Evolutionary conservation across 495 filamentous ascomycete genomes (phyloP), one percentile per base, ranked within the genome.

Genomic region (Podospora comata): DNA sequence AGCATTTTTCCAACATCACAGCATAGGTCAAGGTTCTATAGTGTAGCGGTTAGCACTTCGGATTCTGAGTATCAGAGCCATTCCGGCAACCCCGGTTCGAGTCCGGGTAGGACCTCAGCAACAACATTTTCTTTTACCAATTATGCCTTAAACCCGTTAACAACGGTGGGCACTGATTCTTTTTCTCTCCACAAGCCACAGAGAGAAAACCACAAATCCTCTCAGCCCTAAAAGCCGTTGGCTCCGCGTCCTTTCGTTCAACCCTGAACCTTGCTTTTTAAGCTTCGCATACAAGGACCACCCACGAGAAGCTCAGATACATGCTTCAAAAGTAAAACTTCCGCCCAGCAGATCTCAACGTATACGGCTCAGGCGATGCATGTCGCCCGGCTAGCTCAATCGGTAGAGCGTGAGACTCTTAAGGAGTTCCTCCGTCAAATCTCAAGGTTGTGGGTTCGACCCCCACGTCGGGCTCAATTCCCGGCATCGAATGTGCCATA

Each of bases 331-430:
- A 48, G 39, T 1, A 6, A 48, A 6, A 16, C 5, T 48, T 48
- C 9, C 0, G 2, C 5, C 2, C 39, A 48, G 15, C 39, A 48
- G 13, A 5, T 13, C 9, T 48, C 39, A 48, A 48, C 13, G 39
- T 5, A 48, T 48, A 48, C 39, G 13, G 39, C 39, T 48, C 39
- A 48, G 39, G 39, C 39, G 13, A 48, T 48, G 23, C 9, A 60
- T 16, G 54, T 67, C 64, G 74, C 76, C 76, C 75, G 77, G 87
- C 86, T 90, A 90, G 87, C 87, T 90, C 88, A 90, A 90, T 90
- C 87, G 88, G 88, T 89, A 90, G 88, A 90, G 88, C 88, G 88
- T 90, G 85, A 89, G 88, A 90, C 88, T 90, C 88, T 90, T 90
- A 90, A 88, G 16, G n/a, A 48, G 23, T 26, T 58, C 39, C 55